phyloP scores from a whole-genome alignment of 2,329 filamentous ascomycete genomes.

The Trichoderma sp. region DNA sequence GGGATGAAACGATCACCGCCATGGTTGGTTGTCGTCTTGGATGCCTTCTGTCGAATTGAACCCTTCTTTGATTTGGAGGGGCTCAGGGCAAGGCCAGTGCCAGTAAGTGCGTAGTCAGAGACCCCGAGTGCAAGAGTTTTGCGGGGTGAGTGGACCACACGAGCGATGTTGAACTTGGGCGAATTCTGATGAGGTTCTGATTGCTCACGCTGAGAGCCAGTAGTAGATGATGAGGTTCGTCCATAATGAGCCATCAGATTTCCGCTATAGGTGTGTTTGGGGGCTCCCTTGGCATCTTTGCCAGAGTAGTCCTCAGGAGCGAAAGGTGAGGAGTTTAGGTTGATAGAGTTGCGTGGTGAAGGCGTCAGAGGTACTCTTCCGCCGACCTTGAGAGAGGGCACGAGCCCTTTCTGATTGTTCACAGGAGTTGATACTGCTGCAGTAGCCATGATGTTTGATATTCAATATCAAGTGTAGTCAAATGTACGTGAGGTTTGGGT shows the following conservation, averaged over 20 bases:
- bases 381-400: constrained; percentile 89
- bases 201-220: constrained; percentile 62
- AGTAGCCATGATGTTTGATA: constrained; percentile 66
- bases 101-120: constrained; percentile 88
- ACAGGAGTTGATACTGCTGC: constrained; percentile 82
- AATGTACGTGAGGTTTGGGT: not conserved
- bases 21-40: constrained; percentile 79
- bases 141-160: constrained; percentile 71
- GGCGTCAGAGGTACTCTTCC: constrained; percentile 93
- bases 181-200: constrained; percentile 62
- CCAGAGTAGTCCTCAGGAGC: constrained; percentile 65
- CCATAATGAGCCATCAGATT: constrained; percentile 80
- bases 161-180: constrained; percentile 94
- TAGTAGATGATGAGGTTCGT: constrained; percentile 64
- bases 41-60: constrained; percentile 56
- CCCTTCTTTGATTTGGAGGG: constrained; percentile 62
- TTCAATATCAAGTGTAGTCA: constrained; percentile 23
- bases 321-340: constrained; percentile 70
- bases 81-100: constrained; percentile 69
- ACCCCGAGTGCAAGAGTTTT: constrained; percentile 84
- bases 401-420: constrained; percentile 92
- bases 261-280: constrained; percentile 77
- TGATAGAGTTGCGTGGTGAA: constrained; percentile 70
- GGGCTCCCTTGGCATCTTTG: constrained; percentile 53
- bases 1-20: constrained; percentile 93